phyloP scores from a whole-genome alignment of 1,284 basidiomycete genomes.

The Malassezia obtusa region DNA sequence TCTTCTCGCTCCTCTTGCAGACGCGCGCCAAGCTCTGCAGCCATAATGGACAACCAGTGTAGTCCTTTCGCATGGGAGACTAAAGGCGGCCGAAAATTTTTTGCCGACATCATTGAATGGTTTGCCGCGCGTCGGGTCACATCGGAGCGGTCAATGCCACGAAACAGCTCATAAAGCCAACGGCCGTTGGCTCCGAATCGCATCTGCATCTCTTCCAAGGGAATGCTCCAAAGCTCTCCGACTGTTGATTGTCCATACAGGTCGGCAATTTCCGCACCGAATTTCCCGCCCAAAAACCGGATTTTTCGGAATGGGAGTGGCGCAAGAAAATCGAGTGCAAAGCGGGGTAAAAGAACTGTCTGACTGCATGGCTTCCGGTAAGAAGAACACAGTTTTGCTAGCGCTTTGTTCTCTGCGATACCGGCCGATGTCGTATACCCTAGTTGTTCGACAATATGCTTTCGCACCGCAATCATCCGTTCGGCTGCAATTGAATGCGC shows the following conservation, averaged over 20 bases:
- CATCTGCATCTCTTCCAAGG: conserved; percentile 65
- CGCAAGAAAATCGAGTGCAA: conserved; percentile 29
- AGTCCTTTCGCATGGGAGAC: conserved; percentile 46
- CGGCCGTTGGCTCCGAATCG: conserved; percentile 68
- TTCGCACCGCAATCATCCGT: conserved; percentile 67
- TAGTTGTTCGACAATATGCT: conserved; percentile 61
- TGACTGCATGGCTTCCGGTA: conserved; percentile 40
- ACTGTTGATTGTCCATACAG: conserved; percentile 82
- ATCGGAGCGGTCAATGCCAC: conserved; percentile 82
- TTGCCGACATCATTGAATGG: conserved; percentile 40
- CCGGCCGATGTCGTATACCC: conserved; percentile 96
- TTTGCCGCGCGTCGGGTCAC: conserved; percentile 53
- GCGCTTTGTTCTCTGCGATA: conserved; percentile 82
- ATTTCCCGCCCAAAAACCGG: conserved; percentile 85
- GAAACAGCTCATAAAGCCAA: conserved; percentile 67
- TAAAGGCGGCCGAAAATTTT: conserved; percentile 31
- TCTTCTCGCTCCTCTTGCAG: conserved; percentile 69
- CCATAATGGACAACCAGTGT: conserved; percentile 82
- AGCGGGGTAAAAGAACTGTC: conserved; percentile 33
- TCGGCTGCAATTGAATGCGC: conserved; percentile 80
- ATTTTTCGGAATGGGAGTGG: conserved; percentile 52
- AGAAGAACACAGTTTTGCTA: conserved; percentile 61
- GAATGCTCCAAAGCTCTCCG: conserved; percentile 57
- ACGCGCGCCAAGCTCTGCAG: conserved; percentile 75
- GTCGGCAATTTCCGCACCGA: conserved; percentile 74